Percentiles rank a stretch among this genome's conserved stretches.
These are phyloP conservation scores for Cordyceps farinosa DNA, from an alignment of 2,329 filamentous ascomycete genomes.

Conservation along the genomic window DNA sequence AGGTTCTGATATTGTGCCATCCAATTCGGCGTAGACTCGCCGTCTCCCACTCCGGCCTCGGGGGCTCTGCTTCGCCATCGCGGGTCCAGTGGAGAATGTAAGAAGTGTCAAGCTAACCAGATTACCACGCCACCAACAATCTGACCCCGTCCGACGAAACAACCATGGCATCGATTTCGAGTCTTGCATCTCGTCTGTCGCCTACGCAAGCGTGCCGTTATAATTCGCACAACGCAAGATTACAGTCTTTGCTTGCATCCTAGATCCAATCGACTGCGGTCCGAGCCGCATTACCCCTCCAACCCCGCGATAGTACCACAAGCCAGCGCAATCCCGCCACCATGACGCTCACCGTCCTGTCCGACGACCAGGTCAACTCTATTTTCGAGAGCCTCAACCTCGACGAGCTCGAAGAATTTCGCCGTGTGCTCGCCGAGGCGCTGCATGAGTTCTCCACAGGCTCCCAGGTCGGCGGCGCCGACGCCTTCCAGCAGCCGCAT, in stretches of 20 bases:
- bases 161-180: not conserved
- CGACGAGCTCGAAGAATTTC: conserved; percentile 52
- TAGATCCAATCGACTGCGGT: not conserved
- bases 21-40: not conserved
- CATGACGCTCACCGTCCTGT: conserved; percentile 58
- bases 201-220: not conserved
- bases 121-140: conserved; percentile 6
- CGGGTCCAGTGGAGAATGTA: conserved; percentile 4
- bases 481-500: conserved; percentile 53
- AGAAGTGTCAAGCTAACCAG: not conserved
- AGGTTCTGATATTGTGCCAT: not conserved
- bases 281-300: not conserved
- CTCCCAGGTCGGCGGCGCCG: conserved; percentile 40
- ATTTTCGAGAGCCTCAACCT: conserved; percentile 51
- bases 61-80: not conserved
- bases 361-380: conserved; percentile 51
- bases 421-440: conserved; percentile 45
- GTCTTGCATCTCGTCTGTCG: not conserved
- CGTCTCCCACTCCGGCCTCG: conserved; percentile 2
- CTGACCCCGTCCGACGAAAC: conserved; percentile 4
- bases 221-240: not conserved
- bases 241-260: not conserved
- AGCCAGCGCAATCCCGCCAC: conserved; percentile 21
- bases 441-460: conserved; percentile 62
- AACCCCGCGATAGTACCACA: conserved; percentile 12